Evolutionary conservation across 352 stramenopile genomes (phyloP).

Genomic region (Pythium periplocum): DNA sequence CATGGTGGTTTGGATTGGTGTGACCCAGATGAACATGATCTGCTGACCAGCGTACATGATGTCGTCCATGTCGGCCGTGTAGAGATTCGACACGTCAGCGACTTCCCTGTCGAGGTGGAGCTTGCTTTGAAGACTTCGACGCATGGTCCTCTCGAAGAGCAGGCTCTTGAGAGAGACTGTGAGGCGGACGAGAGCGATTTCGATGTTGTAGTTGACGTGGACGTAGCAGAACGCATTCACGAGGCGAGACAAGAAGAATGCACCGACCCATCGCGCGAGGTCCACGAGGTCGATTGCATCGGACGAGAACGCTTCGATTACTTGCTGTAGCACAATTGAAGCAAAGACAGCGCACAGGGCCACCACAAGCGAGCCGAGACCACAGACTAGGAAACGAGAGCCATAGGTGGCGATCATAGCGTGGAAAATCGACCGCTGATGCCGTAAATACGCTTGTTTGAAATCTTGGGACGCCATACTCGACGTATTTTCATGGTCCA

Average conservation of each 20-base stretch:
- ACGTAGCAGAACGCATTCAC: conserved; percentile 17
- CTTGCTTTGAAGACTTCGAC: conserved; percentile 16
- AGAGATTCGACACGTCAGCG: conserved; percentile 81
- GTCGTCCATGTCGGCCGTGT: conserved; percentile 76
- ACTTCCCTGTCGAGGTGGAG: not conserved
- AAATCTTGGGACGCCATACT: conserved; percentile 2
- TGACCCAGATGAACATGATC: conserved; percentile 27
- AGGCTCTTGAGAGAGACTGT: conserved; percentile 17
- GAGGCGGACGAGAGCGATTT: conserved; percentile 17
- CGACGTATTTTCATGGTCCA: conserved; percentile 3
- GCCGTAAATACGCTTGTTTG: conserved; percentile 1
- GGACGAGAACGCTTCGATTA: conserved; percentile 17
- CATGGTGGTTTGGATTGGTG: conserved; percentile 23
- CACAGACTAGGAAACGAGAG: conserved; percentile 5
- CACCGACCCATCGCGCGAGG: conserved; percentile 13
- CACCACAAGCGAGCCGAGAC: conserved; percentile 4
- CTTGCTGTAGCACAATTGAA: conserved; percentile 15
- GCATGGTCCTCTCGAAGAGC: conserved; percentile 25
- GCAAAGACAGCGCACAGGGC: conserved; percentile 12
- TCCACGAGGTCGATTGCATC: conserved; percentile 10
- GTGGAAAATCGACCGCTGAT: not conserved
- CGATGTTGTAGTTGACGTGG: conserved; percentile 19
- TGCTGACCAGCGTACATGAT: conserved; percentile 16
- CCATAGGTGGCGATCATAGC: conserved; percentile 2
- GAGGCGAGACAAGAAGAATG: conserved; percentile 23